Percentiles rank a stretch among this genome's conserved stretches.
These are phyloP conservation scores for Rhododendron vialii DNA, from an alignment of 148 eudicot genomes.

Conservation along the genomic window DNA sequence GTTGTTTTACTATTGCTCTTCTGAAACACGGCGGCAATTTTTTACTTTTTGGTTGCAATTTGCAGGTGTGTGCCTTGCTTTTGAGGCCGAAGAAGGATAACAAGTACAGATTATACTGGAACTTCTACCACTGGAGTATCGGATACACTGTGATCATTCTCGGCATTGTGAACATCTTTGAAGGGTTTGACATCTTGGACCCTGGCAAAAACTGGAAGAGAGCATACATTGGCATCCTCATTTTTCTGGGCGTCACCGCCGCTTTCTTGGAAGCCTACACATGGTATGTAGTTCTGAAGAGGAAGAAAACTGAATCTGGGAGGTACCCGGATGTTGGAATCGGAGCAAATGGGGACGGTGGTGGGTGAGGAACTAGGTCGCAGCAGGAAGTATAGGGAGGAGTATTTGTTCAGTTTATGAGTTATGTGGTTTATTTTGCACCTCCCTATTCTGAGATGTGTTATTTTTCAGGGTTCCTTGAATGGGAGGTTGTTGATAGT, in stretches of 20 bases:
- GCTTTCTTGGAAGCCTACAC: slow-evolving; percentile 37
- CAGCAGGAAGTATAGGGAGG: not conserved
- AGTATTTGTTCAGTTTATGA: too few relatives aligned
- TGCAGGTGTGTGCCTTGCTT: slow-evolving; percentile 37
- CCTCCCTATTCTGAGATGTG: not conserved
- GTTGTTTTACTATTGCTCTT: not conserved
- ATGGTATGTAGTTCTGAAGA: slow-evolving; percentile 45
- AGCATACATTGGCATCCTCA: slow-evolving; percentile 35
- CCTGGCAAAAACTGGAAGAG: slow-evolving; percentile 43
- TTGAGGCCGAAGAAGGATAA: slow-evolving; percentile 63
- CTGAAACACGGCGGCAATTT: not conserved
- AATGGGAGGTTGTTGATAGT: not conserved
- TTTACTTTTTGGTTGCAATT: not conserved
- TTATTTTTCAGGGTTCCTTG: not conserved
- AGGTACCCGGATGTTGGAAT: slow-evolving; percentile 12
- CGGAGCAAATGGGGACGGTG: not conserved
- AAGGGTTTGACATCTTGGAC: slow-evolving; percentile 48
- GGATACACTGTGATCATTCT: slow-evolving; percentile 46
- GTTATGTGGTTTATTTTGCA: not conserved
- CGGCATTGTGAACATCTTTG: slow-evolving; percentile 41
- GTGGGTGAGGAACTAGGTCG: slow-evolving; percentile 13
- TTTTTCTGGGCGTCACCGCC: slow-evolving; percentile 29
- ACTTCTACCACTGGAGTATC: slow-evolving; percentile 41
- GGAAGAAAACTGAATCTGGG: slow-evolving; percentile 24
- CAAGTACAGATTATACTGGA: slow-evolving; percentile 51